A percentile compares a stretch with the other conserved stretches of the same genome.
phyloP scores from a whole-genome alignment of 2,329 filamentous ascomycete genomes.

The Leptographium galeiforme region DNA sequence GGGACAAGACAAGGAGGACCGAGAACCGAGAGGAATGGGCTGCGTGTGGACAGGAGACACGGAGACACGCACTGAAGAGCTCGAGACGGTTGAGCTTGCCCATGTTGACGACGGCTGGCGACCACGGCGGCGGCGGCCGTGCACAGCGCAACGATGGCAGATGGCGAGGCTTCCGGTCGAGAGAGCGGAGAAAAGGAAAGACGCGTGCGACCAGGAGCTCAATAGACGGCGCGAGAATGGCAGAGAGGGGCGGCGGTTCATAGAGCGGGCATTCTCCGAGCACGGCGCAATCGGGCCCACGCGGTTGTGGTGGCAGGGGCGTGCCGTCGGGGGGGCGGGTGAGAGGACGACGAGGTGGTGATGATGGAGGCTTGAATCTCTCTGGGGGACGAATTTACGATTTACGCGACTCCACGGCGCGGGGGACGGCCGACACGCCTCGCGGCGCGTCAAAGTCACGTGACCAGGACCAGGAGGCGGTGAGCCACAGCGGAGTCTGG shows the following conservation, averaged over 20 bases:
- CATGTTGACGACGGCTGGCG: conserved; percentile 38
- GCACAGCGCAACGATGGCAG: not conserved
- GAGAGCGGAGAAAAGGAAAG: not conserved
- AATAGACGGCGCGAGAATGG: not conserved
- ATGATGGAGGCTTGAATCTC: too few relatives aligned
- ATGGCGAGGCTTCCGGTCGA: not conserved
- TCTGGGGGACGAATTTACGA: conserved; percentile 2
- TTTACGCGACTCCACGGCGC: conserved; percentile 3
- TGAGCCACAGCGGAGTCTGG: too few relatives aligned
- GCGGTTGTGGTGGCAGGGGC: not conserved
- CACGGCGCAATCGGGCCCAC: not conserved
- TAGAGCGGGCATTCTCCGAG: not conserved
- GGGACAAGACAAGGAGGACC: too few relatives aligned
- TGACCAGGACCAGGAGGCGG: not conserved
- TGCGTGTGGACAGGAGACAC: too few relatives aligned
- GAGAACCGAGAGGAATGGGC: too few relatives aligned
- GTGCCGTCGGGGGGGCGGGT: not conserved
- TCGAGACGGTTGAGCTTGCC: conserved; percentile 92
- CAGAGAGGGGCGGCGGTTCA: not conserved
- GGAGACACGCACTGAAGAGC: conserved; percentile 74
- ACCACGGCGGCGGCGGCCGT: conserved; percentile 4
- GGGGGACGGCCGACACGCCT: not conserved
- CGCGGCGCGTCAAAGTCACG: not conserved
- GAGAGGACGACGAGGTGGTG: not conserved
- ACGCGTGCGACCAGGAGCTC: not conserved